Evolutionary conservation across 495 filamentous ascomycete species (phyloP).

Genomic region (Recurvomyces mirabilis): DNA sequence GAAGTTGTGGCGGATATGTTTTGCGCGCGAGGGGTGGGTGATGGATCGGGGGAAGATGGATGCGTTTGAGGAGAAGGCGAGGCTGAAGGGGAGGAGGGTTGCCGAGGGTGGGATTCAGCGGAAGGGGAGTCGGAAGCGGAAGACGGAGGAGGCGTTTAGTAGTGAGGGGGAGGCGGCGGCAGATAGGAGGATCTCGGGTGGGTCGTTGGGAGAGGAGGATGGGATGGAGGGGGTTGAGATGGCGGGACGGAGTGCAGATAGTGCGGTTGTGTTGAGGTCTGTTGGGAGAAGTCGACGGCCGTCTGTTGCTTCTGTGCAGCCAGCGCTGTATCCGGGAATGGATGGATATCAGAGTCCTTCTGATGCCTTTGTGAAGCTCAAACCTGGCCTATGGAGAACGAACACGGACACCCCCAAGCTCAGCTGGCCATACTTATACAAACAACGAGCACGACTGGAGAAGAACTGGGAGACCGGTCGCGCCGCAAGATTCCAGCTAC

Average conservation of each 20-base stretch:
- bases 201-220: neutral
- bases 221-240: neutral
- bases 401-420: constrained; percentile 40
- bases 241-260: neutral
- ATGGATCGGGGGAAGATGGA: constrained; percentile 46
- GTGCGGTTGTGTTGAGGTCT: constrained; percentile 11
- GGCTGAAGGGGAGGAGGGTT: constrained; percentile 37
- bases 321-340: no score
- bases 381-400: neutral
- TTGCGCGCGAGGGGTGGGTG: constrained; percentile 74
- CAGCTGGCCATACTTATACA: constrained; percentile 82
- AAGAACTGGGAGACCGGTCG: constrained; percentile 80
- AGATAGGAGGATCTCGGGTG: no score
- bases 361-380: neutral
- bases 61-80: constrained; percentile 52
- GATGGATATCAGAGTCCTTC: neutral
- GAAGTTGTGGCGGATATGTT: constrained; percentile 74
- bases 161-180: constrained; percentile 5
- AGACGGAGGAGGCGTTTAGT: constrained; percentile 17
- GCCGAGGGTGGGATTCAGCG: constrained; percentile 16
- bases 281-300: no score
- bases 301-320: no score
- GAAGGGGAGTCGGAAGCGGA: constrained; percentile 14
- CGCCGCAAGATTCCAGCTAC: constrained; percentile 78
- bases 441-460: constrained; percentile 72